Conservation (phyloP, 2,329 filamentous ascomycete genomes). For the Coniochaeta prunicola region DNA sequence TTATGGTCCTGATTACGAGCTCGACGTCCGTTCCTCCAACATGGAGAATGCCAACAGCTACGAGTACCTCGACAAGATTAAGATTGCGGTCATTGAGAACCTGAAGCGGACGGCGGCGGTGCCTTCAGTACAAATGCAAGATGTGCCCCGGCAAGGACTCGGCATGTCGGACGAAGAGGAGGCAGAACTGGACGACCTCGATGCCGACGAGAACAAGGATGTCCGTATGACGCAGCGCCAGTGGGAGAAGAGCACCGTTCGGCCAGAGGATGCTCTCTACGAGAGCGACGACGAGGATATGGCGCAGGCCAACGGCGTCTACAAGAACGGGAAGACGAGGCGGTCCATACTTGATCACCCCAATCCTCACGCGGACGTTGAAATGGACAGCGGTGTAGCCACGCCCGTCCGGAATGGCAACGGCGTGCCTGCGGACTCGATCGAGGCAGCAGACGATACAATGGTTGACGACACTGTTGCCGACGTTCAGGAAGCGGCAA, state of each 20-base stretch:
- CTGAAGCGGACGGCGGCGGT: constrained; percentile 77
- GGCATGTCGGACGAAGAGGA: constrained; percentile 62
- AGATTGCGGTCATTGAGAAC: constrained; percentile 77
- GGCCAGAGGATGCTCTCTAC: constrained; percentile 68
- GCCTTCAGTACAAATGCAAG: constrained; percentile 87
- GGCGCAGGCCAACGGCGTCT: constrained; percentile 64
- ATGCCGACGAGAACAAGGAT: constrained; percentile 83
- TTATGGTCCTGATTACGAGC: constrained; percentile 82
- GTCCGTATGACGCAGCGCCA: constrained; percentile 72
- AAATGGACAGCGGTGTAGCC: constrained; percentile 14
- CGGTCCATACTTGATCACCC: constrained; percentile 46
- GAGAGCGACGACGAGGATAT: constrained; percentile 88
- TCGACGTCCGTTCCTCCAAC: constrained; percentile 82
- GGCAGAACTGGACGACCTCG: constrained; percentile 58
- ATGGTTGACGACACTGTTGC: constrained; percentile 6
- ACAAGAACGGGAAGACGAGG: constrained; percentile 35
- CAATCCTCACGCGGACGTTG: constrained; percentile 27
- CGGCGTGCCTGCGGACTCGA: constrained; percentile 4
- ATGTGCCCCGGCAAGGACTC: constrained; percentile 57
- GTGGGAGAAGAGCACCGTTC: constrained; percentile 71
- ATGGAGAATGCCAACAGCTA: constrained; percentile 87
- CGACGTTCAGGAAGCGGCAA: constrained; percentile 22
- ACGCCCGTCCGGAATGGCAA: constrained; percentile 9
- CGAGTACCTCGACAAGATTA: constrained; percentile 76
- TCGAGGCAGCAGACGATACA: constrained; percentile 4